Base-by-base conservation (phyloP, 306 rosid species). In the Trifolium dubium region DNA sequence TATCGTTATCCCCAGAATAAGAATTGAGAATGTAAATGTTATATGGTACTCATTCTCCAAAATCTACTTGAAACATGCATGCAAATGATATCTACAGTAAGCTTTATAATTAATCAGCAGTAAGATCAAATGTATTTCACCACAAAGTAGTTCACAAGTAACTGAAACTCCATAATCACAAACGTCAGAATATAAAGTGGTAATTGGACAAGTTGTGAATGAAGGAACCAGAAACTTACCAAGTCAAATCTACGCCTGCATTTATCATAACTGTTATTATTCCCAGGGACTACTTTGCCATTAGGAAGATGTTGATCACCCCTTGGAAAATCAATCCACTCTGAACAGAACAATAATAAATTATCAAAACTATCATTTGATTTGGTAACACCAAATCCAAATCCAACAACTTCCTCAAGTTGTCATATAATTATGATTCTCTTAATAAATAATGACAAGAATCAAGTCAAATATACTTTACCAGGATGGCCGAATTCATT, bases 401-500 rank as follows among this genome's bases (percentile, higher is more conserved):
- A 71, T 72, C 73, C 72, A 74, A 73, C 28, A 67, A 55, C 62
- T 30, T 54, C 46, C 46, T 50, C 60, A 63, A 69, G 51, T 44
- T 44, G 43, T 62, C 55, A 46, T 64, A 67, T 62, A 44, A 46
- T 49, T 51, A 62, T 62, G 53, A 79, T 73, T 77, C 62, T 37
- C 76, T 54, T 64, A 55, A 37, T 8, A 66, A 59, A 62, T 59
- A 83, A 78, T 40, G 41, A 47, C 50, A 43, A 19, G 63, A 67
- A 34, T 15, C 43, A n/a, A 60, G 76, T 53, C 66, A 50, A 8
- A 60, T 67, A 73, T 37, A 61, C 83, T 82, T 82, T 85, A 92
- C 99, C 99, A 55, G 99, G 99, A 83, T 95, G 99, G 54, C 99
- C 99, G 43, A 95, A 95, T 84, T 95, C 99, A 87, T 95, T 95